Base-by-base conservation (phyloP, 805 yeast species). In the Lipomyces spencermartinsiae region DNA sequence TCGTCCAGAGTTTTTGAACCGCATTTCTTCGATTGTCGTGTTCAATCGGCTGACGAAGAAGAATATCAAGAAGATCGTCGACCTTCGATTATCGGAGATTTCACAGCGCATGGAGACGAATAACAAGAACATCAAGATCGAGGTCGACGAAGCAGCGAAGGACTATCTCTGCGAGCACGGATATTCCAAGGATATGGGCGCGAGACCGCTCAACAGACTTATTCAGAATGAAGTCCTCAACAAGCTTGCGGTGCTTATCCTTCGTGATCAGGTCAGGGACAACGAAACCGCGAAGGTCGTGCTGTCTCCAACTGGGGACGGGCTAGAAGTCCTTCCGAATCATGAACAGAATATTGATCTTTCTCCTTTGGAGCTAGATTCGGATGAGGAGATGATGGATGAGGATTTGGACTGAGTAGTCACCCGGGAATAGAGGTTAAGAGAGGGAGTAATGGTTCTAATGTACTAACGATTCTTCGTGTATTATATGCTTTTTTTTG, bases 1-100 rank as follows among this genome's bases (percentile, higher is more conserved):
- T 87, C 87, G 98, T 79, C 99, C 99, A 4, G 99, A 95, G 80
- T 95, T 95, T 83, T 84, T 95, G 75, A 95, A 95, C 85, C 91
- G 99, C 83, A 94, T 95, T 72, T 89, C 97, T 1, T 91, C 97
- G 7, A 93, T 92, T 73, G 92, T 94, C 37, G 90, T 95, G 29
- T 95, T 95, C 86, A 95, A 95, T 85, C 87, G 97, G 74, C 84
- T 95, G 72, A 91, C 97, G 19, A 90, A 88, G 83, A 89, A 90
- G 79, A 97, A 98, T 1, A 95, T 95, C 73, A 86, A 92, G 74
- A 92, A 91, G 87, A 95, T 95, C 76, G 97, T 95, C 58, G 87
- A 87, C 68, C 89, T 95, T 71, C 86, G 99, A 76, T 81, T 95
- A 72, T 79, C 82, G 66, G 99, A 95, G 79, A 90, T 95, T 68